Base-by-base conservation (phyloP, 2,329 filamentous ascomycete genomes). In the Parafenestella ontariensis region DNA sequence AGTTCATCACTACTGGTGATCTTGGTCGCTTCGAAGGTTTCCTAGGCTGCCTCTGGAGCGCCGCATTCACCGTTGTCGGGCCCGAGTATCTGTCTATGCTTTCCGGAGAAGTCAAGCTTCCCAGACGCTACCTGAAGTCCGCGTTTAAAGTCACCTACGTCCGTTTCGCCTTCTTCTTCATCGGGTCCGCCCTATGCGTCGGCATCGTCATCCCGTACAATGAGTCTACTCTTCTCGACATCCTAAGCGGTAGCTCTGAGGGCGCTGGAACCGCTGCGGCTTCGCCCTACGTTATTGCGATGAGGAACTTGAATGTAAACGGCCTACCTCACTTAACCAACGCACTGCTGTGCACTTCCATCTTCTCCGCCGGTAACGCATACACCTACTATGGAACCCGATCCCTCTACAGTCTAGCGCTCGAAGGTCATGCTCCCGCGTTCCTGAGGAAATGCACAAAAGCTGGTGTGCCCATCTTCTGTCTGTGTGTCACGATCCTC, bases 381-480 rank as follows among this genome's bases (percentile, higher is more conserved):
- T 82, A 82, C 65, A 78, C 77, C 20, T 84, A 83, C 69, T 80
- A 77, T 52, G 79, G 79, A 6, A 80, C 79, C 5, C 80, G 82
- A 15, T 78, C 76, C 13, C 71, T 84, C 10, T 83, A 83, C 67
- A 76, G 78, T 21, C 70, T 84, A 24, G 76, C 81, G 2, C 72
- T 83, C 2, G 79, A 83, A 48, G 80, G 81, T 20, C 73, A 79
- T 31, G 82, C 82, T 0, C 82, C 82, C 0, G 71, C 71, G 15
- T 71, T 87, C 64, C 78, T 89, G n/a, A 78, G 78, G 51, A 81
- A 83, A 66, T 85, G 81, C 63, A 88, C 82, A 8, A 80, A 79
- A 56, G 78, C 79, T 11, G 87, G 87, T 63, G 84, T 93, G 0
- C 90, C 90, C 0, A 81, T 91, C 52, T 90, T 89, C 72, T 90